These are phyloP conservation scores for Scutellaria minor DNA, from an alignment of 257 asterid species.

Conservation along the genomic window DNA sequence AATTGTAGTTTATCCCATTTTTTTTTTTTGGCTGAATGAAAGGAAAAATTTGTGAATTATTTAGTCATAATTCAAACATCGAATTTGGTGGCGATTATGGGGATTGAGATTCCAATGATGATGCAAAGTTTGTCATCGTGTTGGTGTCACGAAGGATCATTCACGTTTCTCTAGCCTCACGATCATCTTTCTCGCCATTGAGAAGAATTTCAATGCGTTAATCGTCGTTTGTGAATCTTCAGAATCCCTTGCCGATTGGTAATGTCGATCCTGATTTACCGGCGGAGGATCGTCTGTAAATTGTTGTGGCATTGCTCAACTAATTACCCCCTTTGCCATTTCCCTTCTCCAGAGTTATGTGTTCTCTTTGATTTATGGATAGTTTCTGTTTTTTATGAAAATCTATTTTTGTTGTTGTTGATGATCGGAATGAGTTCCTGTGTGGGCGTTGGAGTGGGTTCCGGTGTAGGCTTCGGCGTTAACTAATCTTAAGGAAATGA, in stretches of 20 bases:
- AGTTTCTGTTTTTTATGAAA: too few species aligned
- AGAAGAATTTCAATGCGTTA: neutral
- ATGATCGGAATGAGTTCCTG: too few species aligned
- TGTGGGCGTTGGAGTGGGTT: too few species aligned
- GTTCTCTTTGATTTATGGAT: too few species aligned
- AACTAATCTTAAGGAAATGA: too few species aligned
- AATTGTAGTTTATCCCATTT: neutral
- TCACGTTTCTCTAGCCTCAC: slow-evolving; percentile 13
- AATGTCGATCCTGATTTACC: slow-evolving; percentile 49
- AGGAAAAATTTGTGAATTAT: neutral
- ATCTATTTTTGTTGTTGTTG: too few species aligned
- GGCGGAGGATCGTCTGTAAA: slow-evolving; percentile 44
- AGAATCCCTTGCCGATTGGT: slow-evolving; percentile 36
- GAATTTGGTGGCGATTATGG: slow-evolving; percentile 23
- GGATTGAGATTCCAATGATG: slow-evolving; percentile 34
- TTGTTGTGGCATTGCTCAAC: slow-evolving; percentile 42
- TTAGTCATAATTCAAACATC: slow-evolving; percentile 3
- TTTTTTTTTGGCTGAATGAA: neutral
- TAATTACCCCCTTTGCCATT: too few species aligned
- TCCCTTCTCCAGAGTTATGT: too few species aligned
- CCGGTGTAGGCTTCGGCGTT: too few species aligned
- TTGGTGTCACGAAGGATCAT: slow-evolving; percentile 8
- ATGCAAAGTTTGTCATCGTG: slow-evolving; percentile 27
- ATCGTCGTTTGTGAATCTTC: slow-evolving; percentile 28
- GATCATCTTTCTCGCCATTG: neutral